Conservation (phyloP, 768 basidiomycete genomes). For the Pholiota molesta region DNA sequence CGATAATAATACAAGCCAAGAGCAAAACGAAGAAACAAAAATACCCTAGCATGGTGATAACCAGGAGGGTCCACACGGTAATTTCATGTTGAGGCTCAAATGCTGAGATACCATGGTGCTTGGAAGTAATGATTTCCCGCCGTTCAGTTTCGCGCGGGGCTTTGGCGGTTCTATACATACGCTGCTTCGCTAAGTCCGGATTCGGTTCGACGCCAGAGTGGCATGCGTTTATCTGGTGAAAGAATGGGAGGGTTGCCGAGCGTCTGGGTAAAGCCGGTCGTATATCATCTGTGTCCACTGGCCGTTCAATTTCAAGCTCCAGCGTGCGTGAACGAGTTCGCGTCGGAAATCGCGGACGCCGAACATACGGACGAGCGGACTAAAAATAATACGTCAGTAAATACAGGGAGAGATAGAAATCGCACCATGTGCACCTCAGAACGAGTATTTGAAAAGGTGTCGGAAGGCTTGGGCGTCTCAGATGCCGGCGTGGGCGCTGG, state of each 20-base stretch:
- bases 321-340: not conserved
- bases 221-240: not conserved
- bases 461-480: no score
- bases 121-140: not conserved
- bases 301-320: not conserved
- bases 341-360: not conserved
- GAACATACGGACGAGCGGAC: not conserved
- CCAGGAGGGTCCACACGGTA: not conserved
- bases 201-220: not conserved
- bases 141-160: not conserved
- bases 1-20: not conserved
- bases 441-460: no score
- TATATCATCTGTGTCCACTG: not conserved
- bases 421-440: not conserved
- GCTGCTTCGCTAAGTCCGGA: not conserved
- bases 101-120: not conserved
- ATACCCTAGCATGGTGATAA: not conserved
- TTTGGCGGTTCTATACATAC: not conserved
- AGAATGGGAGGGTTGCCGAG: not conserved
- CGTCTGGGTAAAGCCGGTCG: not conserved
- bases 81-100: not conserved
- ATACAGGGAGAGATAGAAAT: not conserved
- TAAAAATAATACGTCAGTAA: not conserved
- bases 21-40: not conserved
- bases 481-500: not conserved